A percentile compares a stretch with the other conserved stretches of the same genome.
Conservation (phyloP, 2,329 filamentous ascomycete genomes). For the Annulohypoxylon truncatum region DNA sequence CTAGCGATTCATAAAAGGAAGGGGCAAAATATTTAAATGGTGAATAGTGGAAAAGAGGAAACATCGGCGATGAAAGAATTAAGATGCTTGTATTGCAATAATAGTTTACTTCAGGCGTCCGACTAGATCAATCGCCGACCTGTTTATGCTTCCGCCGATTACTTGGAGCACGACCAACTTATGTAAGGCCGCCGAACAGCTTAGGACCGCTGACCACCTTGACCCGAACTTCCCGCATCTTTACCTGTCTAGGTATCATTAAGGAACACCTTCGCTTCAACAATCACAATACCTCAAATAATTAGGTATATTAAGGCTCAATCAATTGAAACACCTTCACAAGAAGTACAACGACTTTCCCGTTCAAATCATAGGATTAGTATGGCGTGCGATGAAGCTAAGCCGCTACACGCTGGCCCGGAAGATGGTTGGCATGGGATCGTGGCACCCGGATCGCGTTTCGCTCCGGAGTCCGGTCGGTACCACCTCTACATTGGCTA, state of each 20-base stretch:
- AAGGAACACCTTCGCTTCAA: background rate
- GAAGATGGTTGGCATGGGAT: slow-evolving; percentile 45
- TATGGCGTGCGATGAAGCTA: slow-evolving; percentile 32
- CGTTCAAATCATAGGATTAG: background rate
- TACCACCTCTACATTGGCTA: slow-evolving; percentile 58
- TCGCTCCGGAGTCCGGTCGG: slow-evolving; percentile 41
- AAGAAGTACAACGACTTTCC: background rate
- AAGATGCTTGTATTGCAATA: background rate
- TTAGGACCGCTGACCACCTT: background rate
- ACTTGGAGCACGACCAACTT: background rate
- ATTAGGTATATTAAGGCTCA: background rate
- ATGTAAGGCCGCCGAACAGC: background rate
- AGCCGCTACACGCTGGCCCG: slow-evolving; percentile 40
- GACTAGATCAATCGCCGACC: background rate
- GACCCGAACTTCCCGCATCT: background rate
- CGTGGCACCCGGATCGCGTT: slow-evolving; percentile 40
- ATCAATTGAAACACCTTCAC: background rate
- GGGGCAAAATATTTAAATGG: too few species aligned
- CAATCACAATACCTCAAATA: background rate
- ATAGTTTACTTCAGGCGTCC: background rate
- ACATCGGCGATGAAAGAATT: background rate
- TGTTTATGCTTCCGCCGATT: background rate
- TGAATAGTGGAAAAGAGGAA: background rate
- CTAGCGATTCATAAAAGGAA: too few species aligned
- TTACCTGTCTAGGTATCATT: too few species aligned